Evolutionary conservation across 768 basidiomycete genomes (phyloP).

Genomic region (Cystofilobasidium bisporidii): DNA sequence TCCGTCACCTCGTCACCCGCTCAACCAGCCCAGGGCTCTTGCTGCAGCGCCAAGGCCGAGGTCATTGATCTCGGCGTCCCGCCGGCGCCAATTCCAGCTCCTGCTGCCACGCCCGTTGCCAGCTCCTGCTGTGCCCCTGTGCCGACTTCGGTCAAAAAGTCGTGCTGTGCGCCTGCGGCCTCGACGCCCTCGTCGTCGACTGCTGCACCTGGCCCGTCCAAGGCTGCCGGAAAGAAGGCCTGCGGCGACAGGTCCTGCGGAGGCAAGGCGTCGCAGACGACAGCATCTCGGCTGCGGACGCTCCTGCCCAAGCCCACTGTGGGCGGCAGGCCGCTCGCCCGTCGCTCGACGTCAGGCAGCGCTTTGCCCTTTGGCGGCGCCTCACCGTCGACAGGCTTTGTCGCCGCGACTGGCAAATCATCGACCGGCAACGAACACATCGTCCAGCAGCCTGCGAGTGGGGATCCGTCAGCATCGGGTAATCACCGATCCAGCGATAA

Average conservation of each 20-base stretch:
- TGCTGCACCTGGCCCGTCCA: neutral
- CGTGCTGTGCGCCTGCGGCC: neutral
- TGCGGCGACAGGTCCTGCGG: neutral
- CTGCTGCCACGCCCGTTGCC: neutral
- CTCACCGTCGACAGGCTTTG: too few species aligned
- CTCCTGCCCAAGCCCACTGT: neutral
- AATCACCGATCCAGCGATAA: too few species aligned
- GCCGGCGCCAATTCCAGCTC: neutral
- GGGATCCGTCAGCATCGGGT: neutral
- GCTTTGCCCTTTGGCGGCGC: neutral
- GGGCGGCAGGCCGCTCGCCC: neutral
- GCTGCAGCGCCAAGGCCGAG: conserved; percentile 13
- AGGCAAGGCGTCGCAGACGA: neutral
- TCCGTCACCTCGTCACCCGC: neutral
- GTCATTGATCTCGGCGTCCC: neutral
- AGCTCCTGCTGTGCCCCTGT: neutral
- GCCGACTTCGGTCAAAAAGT: neutral
- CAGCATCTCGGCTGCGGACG: neutral
- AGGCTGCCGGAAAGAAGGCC: neutral
- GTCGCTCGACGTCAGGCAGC: neutral
- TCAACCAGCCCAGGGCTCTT: neutral
- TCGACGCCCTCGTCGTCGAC: neutral
- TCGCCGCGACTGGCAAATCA: neutral
- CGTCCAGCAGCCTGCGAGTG: neutral
- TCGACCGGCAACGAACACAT: neutral